Evolutionary conservation across 768 basidiomycete species (phyloP), one percentile per base, ranked within the genome.

Genomic region (Mycena latifolia): DNA sequence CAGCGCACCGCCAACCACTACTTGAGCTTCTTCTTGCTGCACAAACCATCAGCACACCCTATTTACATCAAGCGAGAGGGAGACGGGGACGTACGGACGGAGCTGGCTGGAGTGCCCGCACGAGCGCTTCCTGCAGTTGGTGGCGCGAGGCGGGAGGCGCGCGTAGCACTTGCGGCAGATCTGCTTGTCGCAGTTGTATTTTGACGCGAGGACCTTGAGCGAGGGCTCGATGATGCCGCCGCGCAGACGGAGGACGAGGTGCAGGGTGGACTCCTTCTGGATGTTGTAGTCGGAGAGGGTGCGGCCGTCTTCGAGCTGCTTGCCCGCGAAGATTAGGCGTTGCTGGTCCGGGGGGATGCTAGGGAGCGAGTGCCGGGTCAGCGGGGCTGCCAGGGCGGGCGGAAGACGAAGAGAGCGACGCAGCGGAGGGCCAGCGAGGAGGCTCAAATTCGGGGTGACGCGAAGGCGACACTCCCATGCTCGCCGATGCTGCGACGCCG

Each of bases 81-180:
- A 14, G 28, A 3, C 27, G 33, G 47, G 11, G 15, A 60, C 93
- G 78, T 70, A 95, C 93, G 93, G 94, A 79, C 94, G 91, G 84
- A 96, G 93, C 75, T 94, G 94, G 67, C 89, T 91, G 51, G 92
- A 93, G 81, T 94, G 93, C 22, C 95, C 95, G 76, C 96, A 97
- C 65, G 89, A 87, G 71, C 95, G 88, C 86, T 97, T 97, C 79
- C 97, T 88, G 91, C 98, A 99, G 89, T 99, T 99, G 85, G 96
- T 98, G 39, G 98, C 98, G 79, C 98, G 95, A 58, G 96, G 97
- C 70, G 98, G 97, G 74, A 99, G 97, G 74, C 98, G 97, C 48
- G 98, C 98, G 81, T 99, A 99, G 86, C 98, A 99, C 82, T 98
- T 98, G 81, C 98, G 95, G 89, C 98, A 99, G 75, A 98, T 98